Evolutionary conservation across 768 basidiomycete species (phyloP).

Genomic region (Astraeus odoratus): DNA sequence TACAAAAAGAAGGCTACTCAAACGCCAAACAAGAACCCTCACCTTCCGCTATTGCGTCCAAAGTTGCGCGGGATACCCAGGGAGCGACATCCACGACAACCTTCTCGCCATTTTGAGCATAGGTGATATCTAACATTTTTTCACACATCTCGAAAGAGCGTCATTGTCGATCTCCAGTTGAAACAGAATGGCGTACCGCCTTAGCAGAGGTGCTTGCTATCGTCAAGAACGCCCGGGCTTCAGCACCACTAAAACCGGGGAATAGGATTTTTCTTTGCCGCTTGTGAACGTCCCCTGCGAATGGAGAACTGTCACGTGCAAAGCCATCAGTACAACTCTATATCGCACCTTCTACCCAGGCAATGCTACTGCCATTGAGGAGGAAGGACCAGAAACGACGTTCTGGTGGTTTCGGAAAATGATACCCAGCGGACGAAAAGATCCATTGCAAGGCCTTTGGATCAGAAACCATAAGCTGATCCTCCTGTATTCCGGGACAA

Average conservation of each 20-base stretch:
- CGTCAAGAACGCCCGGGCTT: constrained; percentile 43
- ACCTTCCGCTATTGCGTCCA: constrained; percentile 50
- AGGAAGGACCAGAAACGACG: constrained; percentile 12
- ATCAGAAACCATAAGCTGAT: constrained; percentile 40
- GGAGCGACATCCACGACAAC: constrained; percentile 17
- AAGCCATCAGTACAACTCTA: constrained; percentile 6
- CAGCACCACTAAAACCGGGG: constrained; percentile 48
- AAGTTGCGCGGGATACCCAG: constrained; percentile 36
- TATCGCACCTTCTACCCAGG: constrained; percentile 35
- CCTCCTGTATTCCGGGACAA: constrained; percentile 26
- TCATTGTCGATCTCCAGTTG: background rate
- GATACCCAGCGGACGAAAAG: constrained; percentile 37
- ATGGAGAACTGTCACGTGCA: background rate
- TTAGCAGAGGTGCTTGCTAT: constrained; percentile 37
- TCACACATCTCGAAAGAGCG: constrained; percentile 12
- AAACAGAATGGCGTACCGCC: constrained; percentile 10
- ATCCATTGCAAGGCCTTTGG: constrained; percentile 38
- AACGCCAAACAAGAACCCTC: background rate
- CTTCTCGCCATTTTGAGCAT: constrained; percentile 1
- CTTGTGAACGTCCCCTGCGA: constrained; percentile 37
- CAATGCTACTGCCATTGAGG: constrained; percentile 28
- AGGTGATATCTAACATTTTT: constrained; percentile 20
- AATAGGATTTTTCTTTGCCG: constrained; percentile 49
- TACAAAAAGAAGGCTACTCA: background rate
- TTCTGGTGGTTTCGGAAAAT: constrained; percentile 32